Evolutionary conservation across 805 yeast species (phyloP).

Genomic region (Candida broadrunensis): DNA sequence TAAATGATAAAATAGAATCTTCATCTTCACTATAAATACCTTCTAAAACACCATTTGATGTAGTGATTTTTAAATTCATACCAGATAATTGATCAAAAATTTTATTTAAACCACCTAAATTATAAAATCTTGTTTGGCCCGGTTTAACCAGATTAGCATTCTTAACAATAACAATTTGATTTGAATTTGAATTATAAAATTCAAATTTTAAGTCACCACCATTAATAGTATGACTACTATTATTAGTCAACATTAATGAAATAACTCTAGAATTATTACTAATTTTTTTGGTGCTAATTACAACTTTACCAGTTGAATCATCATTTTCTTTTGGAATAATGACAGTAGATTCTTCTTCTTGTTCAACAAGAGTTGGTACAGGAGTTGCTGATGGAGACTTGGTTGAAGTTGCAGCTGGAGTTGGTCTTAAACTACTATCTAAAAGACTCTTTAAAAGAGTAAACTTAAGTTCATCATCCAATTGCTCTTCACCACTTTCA

Average conservation of each 20-base stretch:
- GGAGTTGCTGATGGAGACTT: not conserved
- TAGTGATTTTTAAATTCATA: slow-evolving; percentile 16
- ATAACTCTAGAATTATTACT: slow-evolving; percentile 16
- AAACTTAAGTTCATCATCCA: slow-evolving; percentile 19
- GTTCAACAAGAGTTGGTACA: not conserved
- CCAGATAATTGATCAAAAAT: slow-evolving; percentile 13
- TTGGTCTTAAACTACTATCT: slow-evolving; percentile 2
- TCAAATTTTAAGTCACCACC: slow-evolving; percentile 29
- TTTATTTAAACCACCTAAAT: slow-evolving; percentile 16
- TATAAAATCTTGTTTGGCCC: slow-evolving; percentile 24
- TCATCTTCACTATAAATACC: slow-evolving; percentile 4
- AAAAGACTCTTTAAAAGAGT: slow-evolving; percentile 20
- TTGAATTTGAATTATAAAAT: slow-evolving; percentile 13
- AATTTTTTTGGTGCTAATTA: slow-evolving; percentile 13
- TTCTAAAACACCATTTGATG: slow-evolving; percentile 11
- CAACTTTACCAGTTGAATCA: slow-evolving; percentile 3
- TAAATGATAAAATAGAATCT: slow-evolving; percentile 3
- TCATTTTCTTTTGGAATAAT: slow-evolving; percentile 1
- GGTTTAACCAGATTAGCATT: slow-evolving; percentile 22
- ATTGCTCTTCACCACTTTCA: slow-evolving; percentile 3
- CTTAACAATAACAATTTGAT: slow-evolving; percentile 17
- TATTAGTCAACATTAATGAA: slow-evolving; percentile 22
- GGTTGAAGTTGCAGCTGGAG: not conserved
- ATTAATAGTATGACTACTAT: slow-evolving; percentile 15
- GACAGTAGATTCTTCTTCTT: not conserved